A percentile compares a stretch with the other conserved stretches of the same genome.
Conservation (phyloP, 1,139 yeast genomes). For the Pneumocystis sp. region DNA sequence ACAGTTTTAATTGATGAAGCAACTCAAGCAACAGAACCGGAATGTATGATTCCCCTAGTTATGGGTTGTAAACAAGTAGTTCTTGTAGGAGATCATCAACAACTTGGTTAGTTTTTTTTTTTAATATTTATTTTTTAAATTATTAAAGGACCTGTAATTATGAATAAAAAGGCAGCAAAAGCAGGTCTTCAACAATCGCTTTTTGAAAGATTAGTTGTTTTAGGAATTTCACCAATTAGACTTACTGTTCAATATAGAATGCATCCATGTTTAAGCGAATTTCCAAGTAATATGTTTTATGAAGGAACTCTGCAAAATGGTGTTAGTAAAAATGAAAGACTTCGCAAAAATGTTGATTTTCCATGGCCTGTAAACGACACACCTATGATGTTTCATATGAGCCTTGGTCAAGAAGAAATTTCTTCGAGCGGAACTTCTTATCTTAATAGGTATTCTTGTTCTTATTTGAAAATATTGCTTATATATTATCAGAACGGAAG, state of each 20-base stretch:
- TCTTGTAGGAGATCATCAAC: constrained; percentile 56
- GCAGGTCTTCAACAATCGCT: constrained; percentile 57
- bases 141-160: constrained; percentile 15
- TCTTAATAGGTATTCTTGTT: constrained; percentile 22
- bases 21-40: constrained; percentile 79
- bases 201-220: constrained; percentile 52
- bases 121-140: constrained; percentile 25
- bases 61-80: constrained; percentile 37
- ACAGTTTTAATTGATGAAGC: constrained; percentile 89
- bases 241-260: constrained; percentile 74
- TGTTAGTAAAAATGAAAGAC: constrained; percentile 44
- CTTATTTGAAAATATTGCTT: constrained; percentile 22
- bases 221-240: constrained; percentile 36
- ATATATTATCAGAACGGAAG: constrained; percentile 60
- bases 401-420: constrained; percentile 66
- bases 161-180: constrained; percentile 35
- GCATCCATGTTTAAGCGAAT: constrained; percentile 64
- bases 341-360: constrained; percentile 43
- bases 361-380: constrained; percentile 32
- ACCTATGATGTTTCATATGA: constrained; percentile 68
- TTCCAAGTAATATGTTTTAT: constrained; percentile 59
- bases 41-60: background rate
- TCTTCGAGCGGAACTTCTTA: constrained; percentile 39
- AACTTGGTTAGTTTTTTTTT: constrained; percentile 44
- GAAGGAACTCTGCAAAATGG: constrained; percentile 38